Evolutionary conservation across 257 asterid genomes (phyloP).

Genomic region (Ilex aquifolium): DNA sequence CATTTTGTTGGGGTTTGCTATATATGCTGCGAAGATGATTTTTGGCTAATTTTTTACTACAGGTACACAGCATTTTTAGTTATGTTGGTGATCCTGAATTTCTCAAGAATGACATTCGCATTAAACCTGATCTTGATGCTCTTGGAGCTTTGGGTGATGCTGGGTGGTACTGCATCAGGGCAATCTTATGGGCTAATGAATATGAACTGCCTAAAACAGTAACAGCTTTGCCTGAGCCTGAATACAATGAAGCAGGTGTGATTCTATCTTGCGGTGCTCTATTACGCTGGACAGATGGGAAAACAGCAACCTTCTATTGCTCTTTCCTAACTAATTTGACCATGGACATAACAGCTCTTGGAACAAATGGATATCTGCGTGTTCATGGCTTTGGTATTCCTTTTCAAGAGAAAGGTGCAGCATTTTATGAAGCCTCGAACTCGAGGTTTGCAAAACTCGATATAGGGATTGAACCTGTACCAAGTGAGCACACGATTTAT

Average conservation of each 20-base stretch:
- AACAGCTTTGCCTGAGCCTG: slow-evolving; percentile 24
- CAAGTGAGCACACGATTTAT: slow-evolving; percentile 30
- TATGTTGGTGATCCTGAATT: slow-evolving; percentile 22
- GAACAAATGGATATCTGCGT: slow-evolving; percentile 48
- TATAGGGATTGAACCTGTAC: slow-evolving; percentile 33
- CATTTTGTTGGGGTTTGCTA: too few relatives aligned
- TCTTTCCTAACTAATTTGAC: slow-evolving; percentile 48
- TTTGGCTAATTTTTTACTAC: neutral
- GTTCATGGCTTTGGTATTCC: slow-evolving; percentile 54
- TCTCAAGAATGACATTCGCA: slow-evolving; percentile 37
- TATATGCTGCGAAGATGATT: too few relatives aligned
- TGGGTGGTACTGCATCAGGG: slow-evolving; percentile 38
- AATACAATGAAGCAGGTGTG: slow-evolving; percentile 32
- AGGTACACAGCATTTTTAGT: slow-evolving; percentile 17
- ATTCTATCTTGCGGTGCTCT: slow-evolving; percentile 35
- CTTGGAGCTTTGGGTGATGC: slow-evolving; percentile 43
- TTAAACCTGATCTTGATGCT: slow-evolving; percentile 40
- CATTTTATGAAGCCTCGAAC: slow-evolving; percentile 24
- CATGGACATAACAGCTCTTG: slow-evolving; percentile 43
- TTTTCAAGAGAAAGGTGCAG: slow-evolving; percentile 41
- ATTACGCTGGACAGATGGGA: slow-evolving; percentile 37
- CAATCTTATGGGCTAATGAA: slow-evolving; percentile 29
- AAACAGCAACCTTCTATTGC: slow-evolving; percentile 49
- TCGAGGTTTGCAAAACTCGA: slow-evolving; percentile 28
- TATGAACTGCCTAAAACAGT: slow-evolving; percentile 35